Evolutionary conservation across 176 grass and related monocot species (phyloP).

Genomic region (Olyra latifolia): DNA sequence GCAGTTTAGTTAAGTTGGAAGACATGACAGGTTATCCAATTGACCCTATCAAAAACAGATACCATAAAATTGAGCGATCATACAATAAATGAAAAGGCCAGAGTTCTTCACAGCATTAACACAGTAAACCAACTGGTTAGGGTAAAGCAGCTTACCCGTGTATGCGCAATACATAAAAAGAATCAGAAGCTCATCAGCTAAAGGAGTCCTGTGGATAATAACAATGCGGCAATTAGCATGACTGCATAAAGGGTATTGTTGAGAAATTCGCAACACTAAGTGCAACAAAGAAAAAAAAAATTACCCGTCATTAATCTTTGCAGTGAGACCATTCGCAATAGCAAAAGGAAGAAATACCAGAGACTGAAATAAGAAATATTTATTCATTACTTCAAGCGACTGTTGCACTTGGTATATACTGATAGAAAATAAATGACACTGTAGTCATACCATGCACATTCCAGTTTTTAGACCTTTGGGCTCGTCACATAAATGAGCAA

Average conservation of each 20-base stretch:
- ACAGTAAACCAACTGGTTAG: background rate
- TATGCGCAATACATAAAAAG: conserved; percentile 69
- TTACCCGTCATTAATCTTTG: conserved; percentile 86
- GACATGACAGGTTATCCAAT: background rate
- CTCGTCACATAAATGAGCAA: conserved; percentile 89
- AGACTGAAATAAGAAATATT: conserved; percentile 56
- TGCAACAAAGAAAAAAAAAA: background rate
- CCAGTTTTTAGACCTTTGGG: conserved; percentile 97
- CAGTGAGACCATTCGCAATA: conserved; percentile 90
- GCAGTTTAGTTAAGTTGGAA: background rate
- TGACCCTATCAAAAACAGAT: no score
- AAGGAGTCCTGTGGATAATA: conserved; percentile 55
- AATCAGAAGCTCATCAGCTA: conserved; percentile 78
- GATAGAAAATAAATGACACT: background rate
- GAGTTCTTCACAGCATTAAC: background rate
- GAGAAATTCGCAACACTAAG: background rate
- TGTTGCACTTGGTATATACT: conserved; percentile 3
- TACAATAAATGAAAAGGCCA: background rate
- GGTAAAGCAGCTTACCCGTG: conserved; percentile 50
- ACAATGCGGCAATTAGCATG: conserved; percentile 18
- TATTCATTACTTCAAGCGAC: conserved; percentile 2
- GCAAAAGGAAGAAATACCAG: conserved; percentile 81
- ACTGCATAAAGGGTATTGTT: background rate
- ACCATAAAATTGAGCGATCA: no score
- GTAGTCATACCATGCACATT: conserved; percentile 80